Base-by-base conservation (phyloP, 83 land plant species). In the Larix sibirica region DNA sequence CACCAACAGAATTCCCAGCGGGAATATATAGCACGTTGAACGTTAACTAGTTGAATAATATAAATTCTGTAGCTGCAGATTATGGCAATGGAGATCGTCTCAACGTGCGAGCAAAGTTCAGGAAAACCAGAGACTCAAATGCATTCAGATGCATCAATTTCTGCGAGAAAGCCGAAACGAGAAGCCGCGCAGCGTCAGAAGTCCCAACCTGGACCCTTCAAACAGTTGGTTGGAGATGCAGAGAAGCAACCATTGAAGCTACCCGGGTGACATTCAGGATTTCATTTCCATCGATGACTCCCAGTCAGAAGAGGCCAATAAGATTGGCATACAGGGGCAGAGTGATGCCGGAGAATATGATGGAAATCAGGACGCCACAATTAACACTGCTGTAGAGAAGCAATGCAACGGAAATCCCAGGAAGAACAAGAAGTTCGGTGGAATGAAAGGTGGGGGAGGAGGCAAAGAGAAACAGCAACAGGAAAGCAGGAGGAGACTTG, bases 401-500 rank as follows among this genome's bases (percentile, higher is more conserved):
- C 73, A 69, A 69, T 69, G 44, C 73, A 69, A 69, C 33, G 73
- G 44, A 69, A 69, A 31, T 36, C 20, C 6, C 4, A 0, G 16
- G 2, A 69, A 69, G 1, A 4, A 13, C 0, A 36, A 69, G 0
- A 33, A 23, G 20, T 4, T 12, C 1, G n/a, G 54, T 31, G 58
- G 17, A 18, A 24, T 42, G 1, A 4, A 21, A 56, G 58, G 31
- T 4, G 56, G 23, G 1, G 18, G 58, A 13, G 58, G 58, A 13
- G 58, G 61, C 16, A 77, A 4, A 2, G 9, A 16, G 24, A 23
- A 67, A 23, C 24, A 8, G 3, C 70, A 16, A 13, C 83, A 74
- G 13, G 83, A 87, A 38, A 87, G 83, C 64, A 84, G 90, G 42
- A 82, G 85, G 31, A 31, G 82, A 13, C 80, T 85, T 44, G 88